Evolutionary conservation across 768 basidiomycete species (phyloP), one percentile per base, ranked within the genome.

Genomic region (Pisolithus albus): DNA sequence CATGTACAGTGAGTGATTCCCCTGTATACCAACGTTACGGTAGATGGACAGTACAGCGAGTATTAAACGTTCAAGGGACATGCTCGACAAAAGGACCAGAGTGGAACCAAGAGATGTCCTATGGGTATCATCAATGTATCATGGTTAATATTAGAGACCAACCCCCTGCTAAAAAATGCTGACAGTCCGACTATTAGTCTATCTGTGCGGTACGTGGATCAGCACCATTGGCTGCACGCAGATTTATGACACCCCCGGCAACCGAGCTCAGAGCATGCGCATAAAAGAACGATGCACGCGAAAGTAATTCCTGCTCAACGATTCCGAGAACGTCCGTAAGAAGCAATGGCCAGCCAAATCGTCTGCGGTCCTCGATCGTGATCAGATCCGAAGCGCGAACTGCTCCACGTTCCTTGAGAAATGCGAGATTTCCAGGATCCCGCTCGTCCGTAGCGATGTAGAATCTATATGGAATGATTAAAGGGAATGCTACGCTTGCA

Each of bases 361-460:
- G 62, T 42, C 70, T 64, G 10, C 70, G 67, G 51, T 77, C 75
- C 44, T 74, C 71, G 5, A 69, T 57, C 1, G 73, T 74, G 50
- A 77, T 60, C 34, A 77, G 63, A 52, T 77, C 76, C 15, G 60
- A 16, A 43, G 76, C 63, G 28, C 74, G 60, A 32, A 77, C 47
- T 1, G 66, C 75, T 7, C 73, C 71, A 9, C 68, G 59, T 19
- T 63, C 62, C 23, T 58, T 53, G 37, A 77, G 62, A 47, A 65
- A 67, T 26, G 59, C 59, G 15, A 75, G 61, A 32, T 63, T 64
- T 0, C 62, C 64, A 0, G 68, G 62, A 48, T 66, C 63, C 46
- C 75, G 73, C 46, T 77, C 76, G 50, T 77, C 75, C 32, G 70
- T 72, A 13, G 71, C 70, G 3, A 71, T 56, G 57, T 65, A 71